Evolutionary conservation across 768 basidiomycete species (phyloP).

Genomic region (Boletus pseudopeckii): DNA sequence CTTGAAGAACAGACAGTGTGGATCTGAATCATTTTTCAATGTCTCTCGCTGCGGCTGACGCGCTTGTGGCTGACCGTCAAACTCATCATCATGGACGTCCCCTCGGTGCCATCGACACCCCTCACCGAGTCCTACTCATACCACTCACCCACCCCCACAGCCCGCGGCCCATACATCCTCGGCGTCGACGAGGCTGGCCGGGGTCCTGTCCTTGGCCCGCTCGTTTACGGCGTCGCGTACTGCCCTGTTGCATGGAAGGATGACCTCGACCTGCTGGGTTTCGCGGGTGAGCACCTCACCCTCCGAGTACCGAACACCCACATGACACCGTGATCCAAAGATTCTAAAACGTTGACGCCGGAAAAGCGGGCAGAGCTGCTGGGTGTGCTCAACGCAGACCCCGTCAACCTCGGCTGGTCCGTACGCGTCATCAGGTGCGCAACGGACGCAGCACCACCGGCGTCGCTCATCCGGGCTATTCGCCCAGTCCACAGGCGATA

Average conservation of each 20-base stretch:
- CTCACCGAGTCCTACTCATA: slow-evolving; percentile 73
- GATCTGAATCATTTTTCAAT: slow-evolving; percentile 2
- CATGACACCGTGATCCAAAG: slow-evolving; percentile 38
- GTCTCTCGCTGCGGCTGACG: slow-evolving; percentile 4
- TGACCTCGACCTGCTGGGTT: slow-evolving; percentile 75
- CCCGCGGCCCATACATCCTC: slow-evolving; percentile 80
- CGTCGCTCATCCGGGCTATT: neutral
- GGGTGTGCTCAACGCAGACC: slow-evolving; percentile 64
- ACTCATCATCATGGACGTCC: slow-evolving; percentile 30
- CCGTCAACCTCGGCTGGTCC: slow-evolving; percentile 74
- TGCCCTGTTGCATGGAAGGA: slow-evolving; percentile 79
- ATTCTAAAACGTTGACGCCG: slow-evolving; percentile 87
- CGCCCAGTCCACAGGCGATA: slow-evolving; percentile 79
- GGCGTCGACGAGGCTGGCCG: slow-evolving; percentile 99
- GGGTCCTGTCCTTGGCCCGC: slow-evolving; percentile 91
- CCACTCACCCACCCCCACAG: slow-evolving; percentile 69
- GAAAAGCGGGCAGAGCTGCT: slow-evolving; percentile 65
- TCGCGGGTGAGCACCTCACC: slow-evolving; percentile 63
- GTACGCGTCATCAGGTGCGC: slow-evolving; percentile 69
- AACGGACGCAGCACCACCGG: neutral
- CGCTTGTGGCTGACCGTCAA: slow-evolving; percentile 9
- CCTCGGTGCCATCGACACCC: slow-evolving; percentile 58
- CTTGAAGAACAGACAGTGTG: neutral
- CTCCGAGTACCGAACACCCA: neutral
- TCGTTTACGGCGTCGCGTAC: slow-evolving; percentile 95